phyloP scores from a whole-genome alignment of 176 grass and related monocot genomes.

The Canna indica region DNA sequence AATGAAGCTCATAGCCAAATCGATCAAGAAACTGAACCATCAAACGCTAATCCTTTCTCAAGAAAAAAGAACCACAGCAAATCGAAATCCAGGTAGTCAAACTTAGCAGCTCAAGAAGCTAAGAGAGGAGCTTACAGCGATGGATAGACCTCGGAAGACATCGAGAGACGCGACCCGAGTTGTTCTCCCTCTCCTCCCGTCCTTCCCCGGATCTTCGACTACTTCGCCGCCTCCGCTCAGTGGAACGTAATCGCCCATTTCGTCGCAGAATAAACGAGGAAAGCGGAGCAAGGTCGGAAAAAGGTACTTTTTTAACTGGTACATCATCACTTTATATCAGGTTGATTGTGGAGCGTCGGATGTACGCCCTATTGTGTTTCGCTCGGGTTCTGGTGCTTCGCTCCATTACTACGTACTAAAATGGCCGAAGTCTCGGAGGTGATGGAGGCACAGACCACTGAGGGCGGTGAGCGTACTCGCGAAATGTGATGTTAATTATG shows the following conservation, averaged over 20 bases:
- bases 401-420: not conserved
- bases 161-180: constrained; percentile 34
- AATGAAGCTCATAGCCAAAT: not conserved
- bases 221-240: constrained; percentile 18
- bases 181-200: constrained; percentile 5
- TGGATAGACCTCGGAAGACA: constrained; percentile 44
- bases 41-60: not conserved
- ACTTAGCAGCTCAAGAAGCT: not conserved
- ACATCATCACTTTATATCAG: not conserved
- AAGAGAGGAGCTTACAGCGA: constrained; percentile 24
- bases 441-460: not conserved
- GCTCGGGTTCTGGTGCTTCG: not conserved
- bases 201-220: constrained; percentile 1
- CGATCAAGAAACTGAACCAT: not conserved
- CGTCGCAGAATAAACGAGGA: not conserved
- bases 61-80: constrained; percentile 3
- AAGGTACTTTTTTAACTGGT: not conserved
- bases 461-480: not conserved
- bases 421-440: not conserved
- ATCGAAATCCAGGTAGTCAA: not conserved
- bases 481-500: not conserved
- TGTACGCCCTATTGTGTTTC: no score
- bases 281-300: not conserved
- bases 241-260: constrained; percentile 27
- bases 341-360: no score